Conservation (phyloP, 371 early-diverging fungal species). For the Apophysomyces ossiformis region DNA sequence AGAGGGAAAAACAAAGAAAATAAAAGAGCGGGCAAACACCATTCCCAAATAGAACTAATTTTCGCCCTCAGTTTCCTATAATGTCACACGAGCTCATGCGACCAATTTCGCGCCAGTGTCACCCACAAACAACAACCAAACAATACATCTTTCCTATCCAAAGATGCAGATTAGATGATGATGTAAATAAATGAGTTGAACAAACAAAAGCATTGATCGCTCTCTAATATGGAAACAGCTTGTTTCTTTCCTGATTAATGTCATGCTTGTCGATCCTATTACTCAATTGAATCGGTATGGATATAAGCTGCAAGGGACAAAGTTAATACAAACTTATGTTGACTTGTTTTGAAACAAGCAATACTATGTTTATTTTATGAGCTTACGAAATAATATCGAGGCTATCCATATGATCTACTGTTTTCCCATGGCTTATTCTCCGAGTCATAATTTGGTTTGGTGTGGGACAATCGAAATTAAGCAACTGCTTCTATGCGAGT, state of each 20-base stretch:
- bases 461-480: conserved; percentile 24
- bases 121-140: not conserved
- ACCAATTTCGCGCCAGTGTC: not conserved
- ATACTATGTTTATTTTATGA: not conserved
- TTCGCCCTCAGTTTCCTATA: not conserved
- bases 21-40: not conserved
- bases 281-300: too few relatives aligned
- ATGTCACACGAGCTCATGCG: conserved; percentile 7
- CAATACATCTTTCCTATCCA: not conserved
- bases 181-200: too few relatives aligned
- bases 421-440: conserved; percentile 27
- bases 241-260: too few relatives aligned
- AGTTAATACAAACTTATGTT: too few relatives aligned
- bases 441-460: conserved; percentile 39
- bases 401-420: not conserved
- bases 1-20: not conserved
- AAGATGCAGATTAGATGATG: not conserved
- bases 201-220: too few relatives aligned
- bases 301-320: too few relatives aligned
- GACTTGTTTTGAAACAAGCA: not conserved
- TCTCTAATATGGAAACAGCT: too few relatives aligned
- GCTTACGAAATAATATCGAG: too few relatives aligned
- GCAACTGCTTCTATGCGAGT: conserved; percentile 33
- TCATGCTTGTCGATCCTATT: too few relatives aligned
- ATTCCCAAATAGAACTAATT: conserved; percentile 1